Percentiles rank a stretch among this genome's conserved stretches.
Evolutionary conservation across 345 rosid genomes (phyloP).

Genomic region (Acer yangbiense): DNA sequence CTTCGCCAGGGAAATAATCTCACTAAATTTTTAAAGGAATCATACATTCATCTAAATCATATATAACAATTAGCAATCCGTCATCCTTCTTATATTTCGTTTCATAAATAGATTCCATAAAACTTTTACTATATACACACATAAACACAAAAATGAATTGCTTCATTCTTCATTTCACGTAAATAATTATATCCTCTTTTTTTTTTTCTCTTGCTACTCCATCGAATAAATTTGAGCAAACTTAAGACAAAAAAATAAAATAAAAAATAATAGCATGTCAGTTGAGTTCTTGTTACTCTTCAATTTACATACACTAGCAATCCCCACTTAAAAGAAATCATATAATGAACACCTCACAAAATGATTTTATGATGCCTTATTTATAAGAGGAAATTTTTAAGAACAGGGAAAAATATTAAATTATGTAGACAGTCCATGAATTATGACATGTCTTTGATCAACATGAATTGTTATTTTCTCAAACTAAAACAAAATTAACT

Average conservation of each 20-base stretch:
- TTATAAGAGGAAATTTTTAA: background rate
- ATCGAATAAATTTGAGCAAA: background rate
- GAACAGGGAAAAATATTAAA: background rate
- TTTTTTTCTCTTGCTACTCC: no score
- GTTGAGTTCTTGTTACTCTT: conserved; percentile 1
- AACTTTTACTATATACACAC: background rate
- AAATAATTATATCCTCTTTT: background rate
- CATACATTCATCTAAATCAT: background rate
- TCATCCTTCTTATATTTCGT: background rate
- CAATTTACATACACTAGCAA: background rate
- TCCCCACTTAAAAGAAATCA: background rate
- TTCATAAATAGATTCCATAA: background rate
- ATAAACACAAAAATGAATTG: background rate
- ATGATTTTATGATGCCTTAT: background rate
- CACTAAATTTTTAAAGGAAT: background rate
- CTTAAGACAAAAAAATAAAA: background rate
- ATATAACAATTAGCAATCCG: background rate
- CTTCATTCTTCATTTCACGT: background rate
- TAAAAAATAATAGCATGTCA: background rate
- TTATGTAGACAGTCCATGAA: background rate
- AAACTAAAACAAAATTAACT: background rate
- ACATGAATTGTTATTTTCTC: background rate
- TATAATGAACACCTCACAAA: background rate
- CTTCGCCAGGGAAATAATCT: background rate
- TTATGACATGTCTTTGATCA: background rate